phyloP scores from a whole-genome alignment of 768 basidiomycete species.

The Pholiota microspora region DNA sequence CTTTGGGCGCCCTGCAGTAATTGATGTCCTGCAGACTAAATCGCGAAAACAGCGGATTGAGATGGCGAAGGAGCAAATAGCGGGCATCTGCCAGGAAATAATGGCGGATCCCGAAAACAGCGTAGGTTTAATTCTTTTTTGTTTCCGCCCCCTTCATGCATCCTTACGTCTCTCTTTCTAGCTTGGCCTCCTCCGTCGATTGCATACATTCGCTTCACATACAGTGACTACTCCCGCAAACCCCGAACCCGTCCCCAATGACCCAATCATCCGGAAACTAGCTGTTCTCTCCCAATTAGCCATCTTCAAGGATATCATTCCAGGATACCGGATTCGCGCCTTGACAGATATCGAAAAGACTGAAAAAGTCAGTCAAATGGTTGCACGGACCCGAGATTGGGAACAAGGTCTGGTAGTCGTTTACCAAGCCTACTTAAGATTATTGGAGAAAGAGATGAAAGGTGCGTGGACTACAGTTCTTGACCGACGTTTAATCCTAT shows the following conservation, averaged over 20 bases:
- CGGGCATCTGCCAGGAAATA: constrained; percentile 90
- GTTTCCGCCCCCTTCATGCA: neutral
- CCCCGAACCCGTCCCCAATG: constrained; percentile 72
- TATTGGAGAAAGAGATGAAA: constrained; percentile 86
- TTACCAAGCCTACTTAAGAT: constrained; percentile 87
- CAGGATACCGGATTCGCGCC: constrained; percentile 91
- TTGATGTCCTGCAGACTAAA: constrained; percentile 64
- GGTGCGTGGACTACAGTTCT: constrained; percentile 39
- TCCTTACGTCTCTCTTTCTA: constrained; percentile 27
- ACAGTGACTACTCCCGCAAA: constrained; percentile 69
- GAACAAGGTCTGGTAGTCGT: constrained; percentile 89
- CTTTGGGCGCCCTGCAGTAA: constrained; percentile 81
- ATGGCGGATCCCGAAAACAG: constrained; percentile 93
- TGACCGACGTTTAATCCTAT: neutral
- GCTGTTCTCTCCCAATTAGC: constrained; percentile 89
- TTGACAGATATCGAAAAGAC: constrained; percentile 88
- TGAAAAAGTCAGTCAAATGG: constrained; percentile 94
- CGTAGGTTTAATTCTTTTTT: constrained; percentile 48
- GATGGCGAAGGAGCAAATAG: constrained; percentile 91
- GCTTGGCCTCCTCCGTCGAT: constrained; percentile 85
- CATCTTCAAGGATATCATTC: constrained; percentile 94
- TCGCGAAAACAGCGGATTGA: constrained; percentile 68
- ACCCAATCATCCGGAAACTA: constrained; percentile 79
- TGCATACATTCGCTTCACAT: constrained; percentile 86
- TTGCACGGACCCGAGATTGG: constrained; percentile 86